These are phyloP conservation scores for Rosa multiflora DNA, from an alignment of 306 rosid species.

Conservation along the genomic window DNA sequence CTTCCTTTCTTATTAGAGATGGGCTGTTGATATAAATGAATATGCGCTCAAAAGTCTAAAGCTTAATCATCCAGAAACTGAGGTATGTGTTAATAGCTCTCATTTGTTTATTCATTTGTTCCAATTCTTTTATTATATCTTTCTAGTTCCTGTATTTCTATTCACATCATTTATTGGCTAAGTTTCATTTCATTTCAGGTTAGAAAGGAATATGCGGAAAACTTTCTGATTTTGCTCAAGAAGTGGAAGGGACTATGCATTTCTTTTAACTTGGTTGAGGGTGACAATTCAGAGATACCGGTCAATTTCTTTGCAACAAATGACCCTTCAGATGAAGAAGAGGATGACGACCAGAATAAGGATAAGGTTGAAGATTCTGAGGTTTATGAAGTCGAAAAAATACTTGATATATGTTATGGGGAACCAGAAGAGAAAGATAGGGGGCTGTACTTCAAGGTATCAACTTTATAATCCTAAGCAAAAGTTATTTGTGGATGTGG, in stretches of 20 bases:
- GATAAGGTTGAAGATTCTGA: not conserved
- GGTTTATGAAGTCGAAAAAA: conserved; percentile 29
- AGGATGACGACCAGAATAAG: not conserved
- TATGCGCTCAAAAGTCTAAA: conserved; percentile 60
- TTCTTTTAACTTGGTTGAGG: conserved; percentile 38
- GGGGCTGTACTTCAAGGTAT: conserved; percentile 67
- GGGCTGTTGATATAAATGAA: conserved; percentile 77
- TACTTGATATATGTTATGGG: conserved; percentile 55
- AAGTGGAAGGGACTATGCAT: conserved; percentile 65
- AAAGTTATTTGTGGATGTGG: not conserved
- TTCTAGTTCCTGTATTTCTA: not conserved
- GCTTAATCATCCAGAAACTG: conserved; percentile 70
- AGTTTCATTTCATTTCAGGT: conserved; percentile 43
- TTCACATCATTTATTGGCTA: not conserved
- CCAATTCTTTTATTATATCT: not conserved
- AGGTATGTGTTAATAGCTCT: conserved; percentile 35
- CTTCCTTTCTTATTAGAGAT: conserved; percentile 37
- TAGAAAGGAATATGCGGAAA: conserved; percentile 74
- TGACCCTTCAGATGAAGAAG: conserved; percentile 22
- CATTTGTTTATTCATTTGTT: not conserved
- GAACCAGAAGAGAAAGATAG: conserved; percentile 48
- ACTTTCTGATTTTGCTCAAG: conserved; percentile 51
- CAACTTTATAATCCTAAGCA: too few species aligned
- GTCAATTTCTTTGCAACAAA: not conserved
- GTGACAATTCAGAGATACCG: conserved; percentile 21